These are phyloP conservation scores for Fragosphaeria purpurea DNA, from an alignment of 2,329 filamentous ascomycete species.

Conservation along the genomic window DNA sequence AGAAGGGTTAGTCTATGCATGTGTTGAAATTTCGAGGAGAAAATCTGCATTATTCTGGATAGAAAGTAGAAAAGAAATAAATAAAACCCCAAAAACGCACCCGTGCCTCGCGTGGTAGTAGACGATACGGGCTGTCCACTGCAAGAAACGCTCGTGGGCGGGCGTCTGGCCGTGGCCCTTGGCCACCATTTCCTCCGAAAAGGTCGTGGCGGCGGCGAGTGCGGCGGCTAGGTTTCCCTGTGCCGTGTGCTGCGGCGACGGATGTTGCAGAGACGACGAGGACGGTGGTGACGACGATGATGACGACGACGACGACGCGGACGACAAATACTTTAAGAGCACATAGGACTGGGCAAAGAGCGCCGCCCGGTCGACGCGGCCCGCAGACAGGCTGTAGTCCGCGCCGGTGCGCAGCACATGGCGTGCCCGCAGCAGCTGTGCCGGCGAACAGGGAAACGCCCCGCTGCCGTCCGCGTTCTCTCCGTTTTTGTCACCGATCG, in stretches of 20 bases:
- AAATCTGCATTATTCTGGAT: no score
- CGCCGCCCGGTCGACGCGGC: constrained; percentile 37
- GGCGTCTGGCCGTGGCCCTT: constrained; percentile 23
- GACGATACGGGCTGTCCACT: constrained; percentile 57
- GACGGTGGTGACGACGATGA: no score
- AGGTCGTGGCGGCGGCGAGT: constrained; percentile 30
- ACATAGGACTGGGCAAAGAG: constrained; percentile 52
- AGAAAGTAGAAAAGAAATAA: no score
- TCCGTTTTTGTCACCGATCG: no score
- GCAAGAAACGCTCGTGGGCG: constrained; percentile 55
- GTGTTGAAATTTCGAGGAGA: no score
- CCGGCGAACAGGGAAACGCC: constrained; percentile 17
- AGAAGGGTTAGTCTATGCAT: no score
- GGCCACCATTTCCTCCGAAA: constrained; percentile 32
- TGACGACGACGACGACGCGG: not conserved
- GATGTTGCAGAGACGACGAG: not conserved
- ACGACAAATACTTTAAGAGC: constrained; percentile 57
- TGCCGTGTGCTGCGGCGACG: constrained; percentile 23
- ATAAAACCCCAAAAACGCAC: no score
- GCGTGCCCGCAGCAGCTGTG: constrained; percentile 40
- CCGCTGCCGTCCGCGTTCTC: no score
- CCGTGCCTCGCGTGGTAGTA: constrained; percentile 53
- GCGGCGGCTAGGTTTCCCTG: constrained; percentile 44
- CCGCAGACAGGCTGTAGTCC: constrained; percentile 45
- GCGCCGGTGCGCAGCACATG: constrained; percentile 43